phyloP scores from a whole-genome alignment of 805 yeast species.

The Zygosaccharomyces bisporus region DNA sequence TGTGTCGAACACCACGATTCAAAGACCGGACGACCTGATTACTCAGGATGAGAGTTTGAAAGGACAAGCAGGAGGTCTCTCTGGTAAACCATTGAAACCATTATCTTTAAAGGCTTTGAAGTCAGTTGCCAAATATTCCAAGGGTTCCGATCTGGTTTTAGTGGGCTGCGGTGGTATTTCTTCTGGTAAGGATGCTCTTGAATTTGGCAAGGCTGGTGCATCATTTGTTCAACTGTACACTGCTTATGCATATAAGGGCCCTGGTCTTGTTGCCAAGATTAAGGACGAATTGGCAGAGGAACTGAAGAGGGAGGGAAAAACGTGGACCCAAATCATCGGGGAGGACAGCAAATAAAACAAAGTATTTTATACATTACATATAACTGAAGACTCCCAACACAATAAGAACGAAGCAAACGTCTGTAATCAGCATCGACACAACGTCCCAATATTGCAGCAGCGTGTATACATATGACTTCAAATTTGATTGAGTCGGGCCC shows the following conservation, averaged over 20 bases:
- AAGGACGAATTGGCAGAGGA: conserved; percentile 57
- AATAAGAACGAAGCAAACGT: conserved; percentile 33
- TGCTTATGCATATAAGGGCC: conserved; percentile 88
- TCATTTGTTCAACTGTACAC: conserved; percentile 84
- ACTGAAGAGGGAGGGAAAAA: conserved; percentile 67
- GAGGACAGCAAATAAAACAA: conserved; percentile 43
- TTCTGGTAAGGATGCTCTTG: conserved; percentile 83
- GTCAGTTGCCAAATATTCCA: conserved; percentile 69
- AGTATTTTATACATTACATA: conserved; percentile 11
- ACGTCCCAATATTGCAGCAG: conserved; percentile 35
- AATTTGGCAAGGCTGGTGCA: conserved; percentile 92
- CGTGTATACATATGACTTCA: conserved; percentile 27
- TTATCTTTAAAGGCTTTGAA: conserved; percentile 67
- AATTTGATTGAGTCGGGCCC: conserved; percentile 29
- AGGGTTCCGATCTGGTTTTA: conserved; percentile 66
- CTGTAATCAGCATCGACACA: conserved; percentile 33
- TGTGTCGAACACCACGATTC: conserved; percentile 86
- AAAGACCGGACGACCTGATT: conserved; percentile 63
- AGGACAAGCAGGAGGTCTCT: conserved; percentile 76
- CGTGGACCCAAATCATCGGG: conserved; percentile 81
- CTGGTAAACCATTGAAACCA: conserved; percentile 89
- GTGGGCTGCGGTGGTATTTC: conserved; percentile 95
- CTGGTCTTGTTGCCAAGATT: conserved; percentile 67
- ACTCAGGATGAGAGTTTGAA: conserved; percentile 45
- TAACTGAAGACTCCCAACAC: conserved; percentile 30